Base-by-base conservation (phyloP, 2,329 filamentous ascomycete genomes). In the Ceratocystis harringtonii region DNA sequence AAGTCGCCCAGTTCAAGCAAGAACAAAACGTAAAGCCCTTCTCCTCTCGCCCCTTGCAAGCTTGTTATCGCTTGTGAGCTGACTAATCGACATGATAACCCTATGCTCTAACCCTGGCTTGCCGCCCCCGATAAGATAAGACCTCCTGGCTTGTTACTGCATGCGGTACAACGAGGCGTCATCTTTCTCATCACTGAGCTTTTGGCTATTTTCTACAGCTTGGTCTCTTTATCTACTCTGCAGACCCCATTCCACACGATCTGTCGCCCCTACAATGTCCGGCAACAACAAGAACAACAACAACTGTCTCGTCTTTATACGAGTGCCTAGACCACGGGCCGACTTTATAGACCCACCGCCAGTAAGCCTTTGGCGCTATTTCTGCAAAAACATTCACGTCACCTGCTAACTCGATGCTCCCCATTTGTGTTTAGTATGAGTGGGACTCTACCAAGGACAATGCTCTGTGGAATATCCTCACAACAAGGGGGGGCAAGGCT, bases 381-480 rank as follows among this genome's bases (percentile, higher is more conserved):
- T 45, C n/a, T 43, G n/a, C 43, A 36, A 17, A 50, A 32, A 12
- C 45, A 41, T 43, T n/a, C 36, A 15, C 25, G 25, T 17, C 48
- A n/a, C 36, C 36, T 15, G 15, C 30, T 36, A 41, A 50, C 30
- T 66, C 48, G 48, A 10, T 36, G n/a, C 30, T 28, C 15, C 17
- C n/a, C 32, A 22, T 36, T 22, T 17, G 52, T n/a, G 19, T 3
- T 22, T 22, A 67, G 66, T 62, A 62, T 44, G 30, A 90, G 74
- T 99, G 94, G 94, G 86, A 92, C 75, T 81, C 87, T 1, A 79
- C 81, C 25, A 97, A 96, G 74, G 94, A 97, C 72, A 88, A 90
- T 67, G 85, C 85, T 8, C 76, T 99, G 17, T 99, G 94, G 94
- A 89, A 89, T 74, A 84, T 96, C 63, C 82, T 97, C 5, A 95